phyloP scores from a whole-genome alignment of 768 basidiomycete species.

The Pleurotus sapidus region DNA sequence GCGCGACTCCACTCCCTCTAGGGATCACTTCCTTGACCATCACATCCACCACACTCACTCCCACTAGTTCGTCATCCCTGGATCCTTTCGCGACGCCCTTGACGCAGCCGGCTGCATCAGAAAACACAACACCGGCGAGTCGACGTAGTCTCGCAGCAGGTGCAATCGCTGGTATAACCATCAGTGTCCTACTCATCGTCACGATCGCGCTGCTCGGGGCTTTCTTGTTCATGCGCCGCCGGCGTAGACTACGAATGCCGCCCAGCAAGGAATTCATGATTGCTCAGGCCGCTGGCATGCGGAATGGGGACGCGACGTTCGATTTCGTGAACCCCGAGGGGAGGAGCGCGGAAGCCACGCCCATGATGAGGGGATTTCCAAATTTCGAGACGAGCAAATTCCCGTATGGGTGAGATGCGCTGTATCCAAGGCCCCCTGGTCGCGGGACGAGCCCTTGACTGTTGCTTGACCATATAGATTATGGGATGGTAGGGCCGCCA shows the following conservation, averaged over 20 bases:
- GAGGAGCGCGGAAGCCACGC: neutral
- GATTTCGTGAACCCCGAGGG: neutral
- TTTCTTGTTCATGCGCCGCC: conserved; percentile 40
- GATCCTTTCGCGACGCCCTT: too few species aligned
- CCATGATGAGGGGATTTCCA: neutral
- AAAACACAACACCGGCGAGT: neutral
- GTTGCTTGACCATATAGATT: neutral
- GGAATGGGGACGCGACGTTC: neutral
- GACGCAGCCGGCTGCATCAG: too few species aligned
- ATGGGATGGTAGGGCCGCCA: neutral
- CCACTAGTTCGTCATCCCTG: too few species aligned
- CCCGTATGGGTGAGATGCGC: neutral
- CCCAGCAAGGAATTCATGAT: conserved; percentile 61
- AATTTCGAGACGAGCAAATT: neutral
- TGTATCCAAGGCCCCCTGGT: neutral
- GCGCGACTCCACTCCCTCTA: too few species aligned
- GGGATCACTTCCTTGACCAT: too few species aligned
- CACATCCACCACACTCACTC: too few species aligned
- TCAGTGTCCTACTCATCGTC: conserved; percentile 38
- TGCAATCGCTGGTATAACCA: conserved; percentile 50
- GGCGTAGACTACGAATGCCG: conserved; percentile 37
- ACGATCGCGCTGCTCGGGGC: conserved; percentile 26
- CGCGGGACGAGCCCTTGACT: neutral
- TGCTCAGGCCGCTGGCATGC: conserved; percentile 10
- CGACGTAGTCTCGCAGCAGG: conserved; percentile 23